Evolutionary conservation across 306 rosid species (phyloP).

Genomic region (Casuarina glauca): DNA sequence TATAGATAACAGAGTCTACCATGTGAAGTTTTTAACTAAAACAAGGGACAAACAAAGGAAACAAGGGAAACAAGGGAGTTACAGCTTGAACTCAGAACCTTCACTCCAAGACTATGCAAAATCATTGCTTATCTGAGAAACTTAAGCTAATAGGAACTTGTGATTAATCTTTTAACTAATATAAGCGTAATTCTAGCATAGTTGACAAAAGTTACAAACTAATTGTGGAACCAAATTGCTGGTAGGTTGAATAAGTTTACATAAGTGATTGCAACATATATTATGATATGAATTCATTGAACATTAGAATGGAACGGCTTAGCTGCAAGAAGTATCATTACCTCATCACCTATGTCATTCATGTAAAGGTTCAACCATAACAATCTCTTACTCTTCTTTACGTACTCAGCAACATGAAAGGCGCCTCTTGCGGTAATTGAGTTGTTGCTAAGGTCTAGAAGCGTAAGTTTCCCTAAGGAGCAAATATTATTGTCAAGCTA

Average conservation of each 20-base stretch:
- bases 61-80: too few species aligned
- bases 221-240: constrained; percentile 2
- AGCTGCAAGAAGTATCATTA: constrained; percentile 35
- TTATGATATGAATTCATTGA: constrained; percentile 10
- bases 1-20: too few species aligned
- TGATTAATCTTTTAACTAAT: too few species aligned
- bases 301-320: constrained; percentile 16
- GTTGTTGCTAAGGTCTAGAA: constrained; percentile 88
- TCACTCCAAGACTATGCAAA: too few species aligned
- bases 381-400: constrained; percentile 70
- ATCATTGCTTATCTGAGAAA: too few species aligned
- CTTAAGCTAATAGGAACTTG: too few species aligned
- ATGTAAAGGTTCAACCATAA: constrained; percentile 82
- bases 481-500: constrained; percentile 35
- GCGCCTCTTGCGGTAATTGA: constrained; percentile 83
- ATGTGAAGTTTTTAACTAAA: too few species aligned
- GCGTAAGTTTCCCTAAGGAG: constrained; percentile 67
- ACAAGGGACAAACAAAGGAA: too few species aligned
- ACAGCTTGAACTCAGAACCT: too few species aligned
- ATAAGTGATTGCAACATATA: not conserved
- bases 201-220: not conserved
- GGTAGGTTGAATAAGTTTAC: not conserved
- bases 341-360: constrained; percentile 99
- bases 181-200: not conserved
- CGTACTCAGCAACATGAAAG: constrained; percentile 74